Evolutionary conservation across 2,329 filamentous ascomycete genomes (phyloP).

Genomic region (Talaromyces sp.): DNA sequence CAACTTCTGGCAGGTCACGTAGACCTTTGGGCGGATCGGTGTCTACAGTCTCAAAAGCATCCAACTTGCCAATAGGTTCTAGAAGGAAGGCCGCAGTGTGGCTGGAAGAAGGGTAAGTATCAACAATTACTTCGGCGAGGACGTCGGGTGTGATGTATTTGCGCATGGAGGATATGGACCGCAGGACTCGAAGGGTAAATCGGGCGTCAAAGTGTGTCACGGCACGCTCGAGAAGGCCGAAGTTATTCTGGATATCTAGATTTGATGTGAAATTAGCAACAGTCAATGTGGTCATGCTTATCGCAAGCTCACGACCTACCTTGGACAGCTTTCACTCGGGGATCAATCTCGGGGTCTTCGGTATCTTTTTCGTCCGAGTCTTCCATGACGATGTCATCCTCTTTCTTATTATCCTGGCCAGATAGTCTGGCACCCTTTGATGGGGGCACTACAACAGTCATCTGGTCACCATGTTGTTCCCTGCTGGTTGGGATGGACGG

Average conservation of each 20-base stretch:
- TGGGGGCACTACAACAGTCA: slow-evolving; percentile 76
- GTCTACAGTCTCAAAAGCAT: slow-evolving; percentile 65
- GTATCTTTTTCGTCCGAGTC: slow-evolving; percentile 47
- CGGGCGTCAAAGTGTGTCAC: slow-evolving; percentile 90
- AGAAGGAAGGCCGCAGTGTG: slow-evolving; percentile 67
- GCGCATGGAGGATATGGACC: slow-evolving; percentile 91
- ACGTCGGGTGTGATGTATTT: slow-evolving; percentile 84
- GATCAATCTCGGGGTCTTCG: slow-evolving; percentile 42
- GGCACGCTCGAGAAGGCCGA: slow-evolving; percentile 83
- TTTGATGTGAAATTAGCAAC: not conserved
- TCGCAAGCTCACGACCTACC: slow-evolving; percentile 29
- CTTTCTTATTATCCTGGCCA: slow-evolving; percentile 61
- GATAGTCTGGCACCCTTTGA: slow-evolving; percentile 63
- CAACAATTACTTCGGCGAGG: slow-evolving; percentile 72
- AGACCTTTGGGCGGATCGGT: slow-evolving; percentile 61
- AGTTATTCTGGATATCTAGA: slow-evolving; percentile 91
- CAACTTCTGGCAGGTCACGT: slow-evolving; percentile 83
- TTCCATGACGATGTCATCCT: slow-evolving; percentile 70
- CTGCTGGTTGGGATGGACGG: slow-evolving; percentile 57
- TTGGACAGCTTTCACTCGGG: slow-evolving; percentile 50
- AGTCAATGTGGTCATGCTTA: not conserved
- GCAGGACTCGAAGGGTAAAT: slow-evolving; percentile 89
- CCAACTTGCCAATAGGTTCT: slow-evolving; percentile 64
- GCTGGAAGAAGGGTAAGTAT: slow-evolving; percentile 70
- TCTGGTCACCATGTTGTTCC: slow-evolving; percentile 68